These are phyloP conservation scores for Alternaria novae-zelandiae DNA, from an alignment of 2,329 filamentous ascomycete species.

Conservation along the genomic window DNA sequence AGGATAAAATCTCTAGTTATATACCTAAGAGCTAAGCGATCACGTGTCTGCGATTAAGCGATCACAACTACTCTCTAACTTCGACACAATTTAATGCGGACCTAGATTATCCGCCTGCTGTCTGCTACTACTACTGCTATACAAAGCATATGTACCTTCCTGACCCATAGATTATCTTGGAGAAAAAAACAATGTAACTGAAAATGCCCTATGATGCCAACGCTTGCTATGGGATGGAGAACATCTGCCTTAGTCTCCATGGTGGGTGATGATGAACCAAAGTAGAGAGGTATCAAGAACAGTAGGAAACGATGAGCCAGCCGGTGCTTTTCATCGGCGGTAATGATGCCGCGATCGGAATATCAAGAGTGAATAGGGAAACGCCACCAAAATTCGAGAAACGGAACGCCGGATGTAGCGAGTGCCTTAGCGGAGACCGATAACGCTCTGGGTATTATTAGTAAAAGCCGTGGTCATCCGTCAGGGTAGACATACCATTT, in stretches of 20 bases:
- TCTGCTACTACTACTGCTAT: conserved; percentile 12
- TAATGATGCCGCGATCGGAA: conserved; percentile 11
- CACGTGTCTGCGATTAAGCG: too few species aligned
- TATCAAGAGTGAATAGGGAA: conserved; percentile 7
- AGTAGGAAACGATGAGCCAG: conserved; percentile 16
- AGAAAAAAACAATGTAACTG: conserved; percentile 14
- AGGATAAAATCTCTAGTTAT: too few species aligned
- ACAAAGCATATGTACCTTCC: conserved; percentile 22
- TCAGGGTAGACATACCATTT: conserved; percentile 69
- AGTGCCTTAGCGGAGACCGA: conserved; percentile 71
- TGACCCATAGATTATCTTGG: conserved; percentile 6
- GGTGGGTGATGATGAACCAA: conserved; percentile 10
- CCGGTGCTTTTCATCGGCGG: conserved; percentile 19
- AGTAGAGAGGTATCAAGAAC: conserved; percentile 38
- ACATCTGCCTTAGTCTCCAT: conserved; percentile 23
- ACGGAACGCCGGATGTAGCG: conserved; percentile 4
- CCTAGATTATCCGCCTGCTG: conserved; percentile 2
- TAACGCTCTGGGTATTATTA: conserved; percentile 69
- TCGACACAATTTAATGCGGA: conserved; percentile 16
- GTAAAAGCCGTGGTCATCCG: not conserved
- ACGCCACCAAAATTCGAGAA: conserved; percentile 24
- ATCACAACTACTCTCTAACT: too few species aligned
- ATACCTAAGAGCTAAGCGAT: too few species aligned
- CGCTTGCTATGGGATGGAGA: conserved; percentile 29
- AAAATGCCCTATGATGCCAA: conserved; percentile 14